Base-by-base conservation (phyloP, 2,329 filamentous ascomycete genomes). In the Fusarium piperis region DNA sequence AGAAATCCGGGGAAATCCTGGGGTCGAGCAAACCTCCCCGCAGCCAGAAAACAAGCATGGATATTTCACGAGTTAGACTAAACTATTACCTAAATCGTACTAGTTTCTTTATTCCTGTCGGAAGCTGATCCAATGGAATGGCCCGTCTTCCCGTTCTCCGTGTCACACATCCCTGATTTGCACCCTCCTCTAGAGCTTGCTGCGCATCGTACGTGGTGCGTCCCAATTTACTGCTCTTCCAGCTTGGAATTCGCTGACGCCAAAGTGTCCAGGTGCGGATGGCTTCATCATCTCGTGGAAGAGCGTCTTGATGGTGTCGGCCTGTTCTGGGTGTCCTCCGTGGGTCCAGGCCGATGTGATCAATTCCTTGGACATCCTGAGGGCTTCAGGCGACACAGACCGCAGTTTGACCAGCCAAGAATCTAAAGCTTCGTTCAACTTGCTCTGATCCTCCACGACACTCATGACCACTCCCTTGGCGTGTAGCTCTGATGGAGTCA, bases 171-270 rank as follows among this genome's bases (percentile, higher is more conserved):
- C 26, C 26, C 26, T 28, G 4, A 7, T 28, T 7, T n/a, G 36
- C 18, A 11, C 18, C 26, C 41, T 46, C 16, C 41, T 53, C 32
- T 55, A 55, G 10, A 55, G 32, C 33, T 55, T 55, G 33, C 52
- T 55, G 15, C 32, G 52, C 23, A 23, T 26, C 15, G 52, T 9
- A 12, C 28, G 46, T 30, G 53, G 23, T 39, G 59, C 23, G 12
- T 72, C 71, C 73, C 73, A 74, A 18, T 74, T 63, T 15, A 74
- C 63, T 48, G 72, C 62, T 16, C 67, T 46, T 32, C 66, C 66
- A 3, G 68, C 65, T 36, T 57, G 53, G 26, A 57, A 57, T 23
- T 57, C 53, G 16, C n/a, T 41, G 35, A 57, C 53, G 12, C 53
- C 53, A 11, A 41, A 57, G 4, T 39, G 23, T 3, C 53, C 53